Conservation (phyloP, 1,139 yeast genomes). For the Geotrichum fermentans region DNA sequence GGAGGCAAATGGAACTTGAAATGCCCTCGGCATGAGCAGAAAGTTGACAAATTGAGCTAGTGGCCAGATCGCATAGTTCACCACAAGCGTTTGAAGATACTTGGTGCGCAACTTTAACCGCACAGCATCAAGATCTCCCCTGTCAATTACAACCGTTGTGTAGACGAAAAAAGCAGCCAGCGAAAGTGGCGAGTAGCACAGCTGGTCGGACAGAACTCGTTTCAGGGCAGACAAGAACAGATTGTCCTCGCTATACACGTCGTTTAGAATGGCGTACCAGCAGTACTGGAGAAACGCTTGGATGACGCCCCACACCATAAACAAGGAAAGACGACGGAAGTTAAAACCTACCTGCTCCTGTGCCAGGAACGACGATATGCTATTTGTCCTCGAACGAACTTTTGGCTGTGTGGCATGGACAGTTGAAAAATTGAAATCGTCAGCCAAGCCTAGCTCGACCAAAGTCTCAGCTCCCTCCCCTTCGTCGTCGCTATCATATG, state of each 20-base stretch:
- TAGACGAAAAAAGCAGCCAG: constrained; percentile 76
- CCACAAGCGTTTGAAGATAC: constrained; percentile 70
- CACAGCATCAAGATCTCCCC: constrained; percentile 63
- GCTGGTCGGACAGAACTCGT: constrained; percentile 83
- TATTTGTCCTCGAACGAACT: constrained; percentile 32
- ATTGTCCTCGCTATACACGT: constrained; percentile 68
- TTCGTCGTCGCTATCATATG: constrained; percentile 13
- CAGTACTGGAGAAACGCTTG: constrained; percentile 80
- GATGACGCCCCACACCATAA: constrained; percentile 75
- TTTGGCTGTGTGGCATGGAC: constrained; percentile 22
- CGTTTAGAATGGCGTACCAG: constrained; percentile 82
- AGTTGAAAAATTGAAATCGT: constrained; percentile 20
- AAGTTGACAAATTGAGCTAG: constrained; percentile 88
- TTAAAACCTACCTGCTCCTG: constrained; percentile 42
- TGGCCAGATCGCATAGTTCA: constrained; percentile 90
- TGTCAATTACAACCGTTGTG: constrained; percentile 75
- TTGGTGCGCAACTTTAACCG: constrained; percentile 57
- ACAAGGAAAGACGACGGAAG: constrained; percentile 69
- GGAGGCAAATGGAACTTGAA: constrained; percentile 89
- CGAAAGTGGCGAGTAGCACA: constrained; percentile 82
- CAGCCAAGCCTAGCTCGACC: constrained; percentile 35
- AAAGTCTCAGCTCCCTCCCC: constrained; percentile 30
- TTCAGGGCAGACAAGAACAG: constrained; percentile 76
- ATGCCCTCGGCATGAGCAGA: constrained; percentile 65
- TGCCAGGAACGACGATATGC: constrained; percentile 36